phyloP scores from a whole-genome alignment of 2,329 filamentous ascomycete genomes.

The Arthroderma uncinatum region DNA sequence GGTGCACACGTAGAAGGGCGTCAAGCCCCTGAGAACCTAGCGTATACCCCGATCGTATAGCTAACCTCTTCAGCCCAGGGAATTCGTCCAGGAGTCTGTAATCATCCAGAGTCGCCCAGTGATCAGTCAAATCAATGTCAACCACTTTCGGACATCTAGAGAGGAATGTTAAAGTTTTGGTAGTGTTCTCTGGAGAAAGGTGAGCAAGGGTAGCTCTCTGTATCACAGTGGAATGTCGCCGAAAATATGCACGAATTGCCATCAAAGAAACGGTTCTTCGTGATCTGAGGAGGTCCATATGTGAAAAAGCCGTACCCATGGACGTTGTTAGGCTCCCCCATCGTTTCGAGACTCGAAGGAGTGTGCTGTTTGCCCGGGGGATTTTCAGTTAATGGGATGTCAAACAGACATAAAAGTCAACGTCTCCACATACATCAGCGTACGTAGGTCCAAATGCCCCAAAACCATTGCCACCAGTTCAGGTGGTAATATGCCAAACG shows the following conservation, averaged over 20 bases:
- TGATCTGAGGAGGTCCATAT: slow-evolving; percentile 43
- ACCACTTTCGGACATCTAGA: slow-evolving; percentile 24
- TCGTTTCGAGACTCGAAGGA: slow-evolving; percentile 44
- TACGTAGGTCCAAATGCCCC: slow-evolving; percentile 41
- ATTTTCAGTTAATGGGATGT: neutral
- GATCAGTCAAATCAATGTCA: slow-evolving; percentile 20
- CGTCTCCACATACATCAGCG: slow-evolving; percentile 33
- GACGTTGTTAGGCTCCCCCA: slow-evolving; percentile 42
- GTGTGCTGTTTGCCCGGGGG: slow-evolving; percentile 25
- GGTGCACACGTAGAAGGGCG: neutral
- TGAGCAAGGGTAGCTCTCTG: slow-evolving; percentile 20
- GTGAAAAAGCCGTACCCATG: slow-evolving; percentile 38
- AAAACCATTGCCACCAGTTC: slow-evolving; percentile 45
- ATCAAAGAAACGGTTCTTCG: slow-evolving; percentile 32
- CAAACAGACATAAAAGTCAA: slow-evolving; percentile 10
- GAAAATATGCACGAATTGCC: slow-evolving; percentile 27
- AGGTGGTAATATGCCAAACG: slow-evolving; percentile 42
- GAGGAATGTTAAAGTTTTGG: slow-evolving; percentile 17
- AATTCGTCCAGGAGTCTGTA: neutral
- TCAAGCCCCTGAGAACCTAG: neutral
- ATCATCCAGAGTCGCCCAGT: neutral
- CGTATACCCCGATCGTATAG: neutral
- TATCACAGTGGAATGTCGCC: slow-evolving; percentile 26
- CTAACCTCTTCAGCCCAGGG: neutral
- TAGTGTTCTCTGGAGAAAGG: slow-evolving; percentile 21